These are phyloP conservation scores for Aureobasidium sp. DNA, from an alignment of 2,329 filamentous ascomycete genomes.

Conservation along the genomic window DNA sequence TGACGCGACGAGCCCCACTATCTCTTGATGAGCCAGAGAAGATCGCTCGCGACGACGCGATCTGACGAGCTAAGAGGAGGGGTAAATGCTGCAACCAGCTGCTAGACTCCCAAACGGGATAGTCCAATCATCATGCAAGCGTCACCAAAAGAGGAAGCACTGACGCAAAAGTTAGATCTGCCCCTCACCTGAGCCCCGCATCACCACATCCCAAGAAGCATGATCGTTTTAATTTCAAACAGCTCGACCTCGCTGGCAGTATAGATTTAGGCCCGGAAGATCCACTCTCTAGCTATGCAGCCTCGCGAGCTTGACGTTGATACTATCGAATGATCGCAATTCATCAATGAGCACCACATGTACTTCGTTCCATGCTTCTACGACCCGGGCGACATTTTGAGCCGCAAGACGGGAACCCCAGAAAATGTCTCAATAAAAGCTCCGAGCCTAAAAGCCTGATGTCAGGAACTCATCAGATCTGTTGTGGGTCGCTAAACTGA, in stretches of 20 bases:
- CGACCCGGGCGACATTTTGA: background rate
- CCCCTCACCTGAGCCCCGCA: conserved; percentile 15
- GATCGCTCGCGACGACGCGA: conserved; percentile 7
- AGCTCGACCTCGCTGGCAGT: background rate
- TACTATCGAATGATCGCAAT: background rate
- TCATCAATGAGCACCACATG: background rate
- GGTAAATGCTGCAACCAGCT: conserved; percentile 4
- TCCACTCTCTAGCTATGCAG: background rate
- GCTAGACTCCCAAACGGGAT: conserved; percentile 5
- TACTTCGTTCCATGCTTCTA: background rate
- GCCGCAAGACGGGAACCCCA: conserved; percentile 14
- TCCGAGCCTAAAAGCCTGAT: conserved; percentile 12
- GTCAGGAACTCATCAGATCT: conserved; percentile 12
- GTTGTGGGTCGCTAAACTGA: conserved; percentile 2
- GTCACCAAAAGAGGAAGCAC: conserved; percentile 10
- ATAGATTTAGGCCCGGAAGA: background rate
- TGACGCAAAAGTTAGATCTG: conserved; percentile 11
- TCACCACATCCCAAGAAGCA: background rate
- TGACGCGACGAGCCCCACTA: conserved; percentile 15
- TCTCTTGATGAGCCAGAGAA: background rate
- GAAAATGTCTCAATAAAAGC: conserved; percentile 12
- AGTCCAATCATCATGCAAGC: conserved; percentile 13
- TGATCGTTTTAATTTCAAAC: background rate
- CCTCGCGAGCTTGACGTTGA: background rate
- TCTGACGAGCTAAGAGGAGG: conserved; percentile 13